These are phyloP conservation scores for Macrolepiota albuminosa DNA, from an alignment of 768 basidiomycete species.

Conservation along the genomic window DNA sequence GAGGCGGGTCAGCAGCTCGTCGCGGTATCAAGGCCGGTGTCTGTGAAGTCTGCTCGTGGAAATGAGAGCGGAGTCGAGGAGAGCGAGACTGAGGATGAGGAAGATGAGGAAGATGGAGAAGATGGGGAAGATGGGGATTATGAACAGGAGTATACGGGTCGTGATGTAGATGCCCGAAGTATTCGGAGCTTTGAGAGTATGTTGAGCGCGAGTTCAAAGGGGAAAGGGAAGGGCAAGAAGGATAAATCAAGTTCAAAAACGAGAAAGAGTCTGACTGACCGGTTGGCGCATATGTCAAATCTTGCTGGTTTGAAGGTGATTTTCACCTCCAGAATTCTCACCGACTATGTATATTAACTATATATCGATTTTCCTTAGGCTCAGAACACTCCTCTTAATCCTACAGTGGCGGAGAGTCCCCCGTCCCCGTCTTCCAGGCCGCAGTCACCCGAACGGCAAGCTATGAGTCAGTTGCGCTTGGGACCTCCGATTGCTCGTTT, in stretches of 20 bases:
- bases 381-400: slow-evolving; percentile 21
- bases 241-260: slow-evolving; percentile 17
- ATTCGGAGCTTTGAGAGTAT: slow-evolving; percentile 86
- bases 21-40: slow-evolving; percentile 38
- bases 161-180: slow-evolving; percentile 64
- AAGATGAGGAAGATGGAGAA: slow-evolving; percentile 32
- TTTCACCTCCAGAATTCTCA: neutral
- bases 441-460: slow-evolving; percentile 24
- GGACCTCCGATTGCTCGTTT: slow-evolving; percentile 68
- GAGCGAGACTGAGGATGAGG: slow-evolving; percentile 21
- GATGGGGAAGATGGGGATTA: slow-evolving; percentile 35
- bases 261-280: slow-evolving; percentile 75
- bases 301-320: slow-evolving; percentile 42
- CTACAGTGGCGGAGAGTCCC: slow-evolving; percentile 25
- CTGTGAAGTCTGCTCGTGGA: slow-evolving; percentile 25
- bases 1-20: slow-evolving; percentile 45
- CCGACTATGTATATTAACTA: slow-evolving; percentile 1
- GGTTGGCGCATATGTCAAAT: slow-evolving; percentile 75
- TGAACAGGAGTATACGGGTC: slow-evolving; percentile 29
- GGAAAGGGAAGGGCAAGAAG: slow-evolving; percentile 17
- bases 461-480: slow-evolving; percentile 31
- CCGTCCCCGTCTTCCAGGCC: slow-evolving; percentile 33
- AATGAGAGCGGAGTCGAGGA: slow-evolving; percentile 32
- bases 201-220: slow-evolving; percentile 47
- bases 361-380: slow-evolving; percentile 13